These are phyloP conservation scores for Sporothrix phasma DNA, from an alignment of 2,329 filamentous ascomycete genomes.

Conservation along the genomic window DNA sequence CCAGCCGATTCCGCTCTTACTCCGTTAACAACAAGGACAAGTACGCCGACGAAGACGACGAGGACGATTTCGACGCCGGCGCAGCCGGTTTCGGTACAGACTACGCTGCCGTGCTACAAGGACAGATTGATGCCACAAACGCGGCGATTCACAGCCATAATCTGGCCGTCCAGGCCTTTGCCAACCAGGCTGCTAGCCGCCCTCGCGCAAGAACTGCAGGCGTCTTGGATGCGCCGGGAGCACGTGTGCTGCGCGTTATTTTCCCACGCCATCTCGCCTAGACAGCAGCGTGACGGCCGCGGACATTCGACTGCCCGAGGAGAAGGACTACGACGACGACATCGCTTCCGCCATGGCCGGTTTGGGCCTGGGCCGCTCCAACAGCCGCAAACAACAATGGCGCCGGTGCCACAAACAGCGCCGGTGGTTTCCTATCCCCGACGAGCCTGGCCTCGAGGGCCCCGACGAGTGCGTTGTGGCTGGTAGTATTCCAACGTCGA, in stretches of 20 bases:
- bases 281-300: slow-evolving; percentile 66
- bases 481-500: slow-evolving; percentile 97
- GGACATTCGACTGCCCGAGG: slow-evolving; percentile 65
- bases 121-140: slow-evolving; percentile 54
- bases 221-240: slow-evolving; percentile 69
- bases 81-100: slow-evolving; percentile 43
- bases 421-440: slow-evolving; percentile 56
- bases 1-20: slow-evolving; percentile 89
- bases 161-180: slow-evolving; percentile 83
- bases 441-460: slow-evolving; percentile 74
- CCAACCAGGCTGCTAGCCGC: slow-evolving; percentile 69
- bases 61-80: slow-evolving; percentile 58
- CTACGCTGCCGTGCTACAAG: slow-evolving; percentile 51
- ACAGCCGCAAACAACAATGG: slow-evolving; percentile 49
- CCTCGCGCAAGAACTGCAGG: slow-evolving; percentile 87
- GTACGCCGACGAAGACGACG: slow-evolving; percentile 83
- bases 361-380: slow-evolving; percentile 61
- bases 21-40: slow-evolving; percentile 98
- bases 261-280: slow-evolving; percentile 61
- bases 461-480: slow-evolving; percentile 92
- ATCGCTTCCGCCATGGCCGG: slow-evolving; percentile 73
- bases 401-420: neutral
- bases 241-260: slow-evolving; percentile 59
- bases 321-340: slow-evolving; percentile 62
- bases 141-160: slow-evolving; percentile 82